Percentiles rank a stretch among this genome's conserved stretches.
These are phyloP conservation scores for Bondarzewia mesenterica DNA, from an alignment of 1,284 basidiomycete genomes.

Conservation along the genomic window DNA sequence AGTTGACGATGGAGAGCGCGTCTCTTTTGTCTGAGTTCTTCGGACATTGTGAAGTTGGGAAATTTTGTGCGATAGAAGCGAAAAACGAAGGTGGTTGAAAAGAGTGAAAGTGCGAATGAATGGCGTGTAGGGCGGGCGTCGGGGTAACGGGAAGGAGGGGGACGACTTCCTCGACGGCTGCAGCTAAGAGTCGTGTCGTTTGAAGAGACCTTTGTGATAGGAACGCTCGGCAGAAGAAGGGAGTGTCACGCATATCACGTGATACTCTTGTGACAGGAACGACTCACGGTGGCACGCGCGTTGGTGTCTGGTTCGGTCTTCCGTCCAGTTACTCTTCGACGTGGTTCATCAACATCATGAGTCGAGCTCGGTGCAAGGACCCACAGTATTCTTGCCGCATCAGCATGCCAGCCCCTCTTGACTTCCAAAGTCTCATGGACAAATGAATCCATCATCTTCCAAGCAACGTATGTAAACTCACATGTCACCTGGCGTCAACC, in stretches of 20 bases:
- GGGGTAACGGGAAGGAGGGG: neutral
- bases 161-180: neutral
- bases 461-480: neutral
- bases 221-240: neutral
- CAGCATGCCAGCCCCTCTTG: too few relatives aligned
- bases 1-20: neutral
- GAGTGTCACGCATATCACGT: too few relatives aligned
- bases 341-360: too few relatives aligned
- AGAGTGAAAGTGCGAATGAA: neutral
- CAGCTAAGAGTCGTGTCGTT: neutral
- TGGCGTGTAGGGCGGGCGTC: neutral
- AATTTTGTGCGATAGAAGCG: neutral
- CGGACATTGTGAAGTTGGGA: neutral
- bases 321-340: too few relatives aligned
- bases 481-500: conserved; percentile 2
- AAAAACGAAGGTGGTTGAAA: neutral
- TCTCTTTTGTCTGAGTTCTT: neutral
- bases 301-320: too few relatives aligned
- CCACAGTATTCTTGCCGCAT: too few relatives aligned
- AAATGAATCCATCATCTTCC: neutral
- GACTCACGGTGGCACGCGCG: too few relatives aligned
- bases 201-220: neutral
- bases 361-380: too few relatives aligned
- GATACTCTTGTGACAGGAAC: too few relatives aligned
- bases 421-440: too few relatives aligned